These are phyloP conservation scores for Solanum hybrid DNA, from an alignment of 305 asterid species.

Conservation along the genomic window DNA sequence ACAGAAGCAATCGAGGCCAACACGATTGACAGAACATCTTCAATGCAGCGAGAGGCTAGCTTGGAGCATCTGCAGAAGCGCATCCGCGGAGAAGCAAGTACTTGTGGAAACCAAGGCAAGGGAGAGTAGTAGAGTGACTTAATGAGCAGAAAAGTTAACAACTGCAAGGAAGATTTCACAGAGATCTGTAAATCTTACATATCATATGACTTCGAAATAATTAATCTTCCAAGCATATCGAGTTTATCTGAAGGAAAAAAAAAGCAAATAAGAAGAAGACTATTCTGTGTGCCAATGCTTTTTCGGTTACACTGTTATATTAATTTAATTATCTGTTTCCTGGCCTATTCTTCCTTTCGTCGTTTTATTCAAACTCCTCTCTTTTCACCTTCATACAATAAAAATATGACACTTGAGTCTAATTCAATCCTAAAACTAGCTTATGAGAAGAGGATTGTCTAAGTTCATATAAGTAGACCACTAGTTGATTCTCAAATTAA, in stretches of 20 bases:
- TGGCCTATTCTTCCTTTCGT: background rate
- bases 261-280: background rate
- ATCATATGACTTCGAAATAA: background rate
- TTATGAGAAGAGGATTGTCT: background rate
- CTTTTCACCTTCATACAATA: background rate
- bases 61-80: conserved; percentile 85
- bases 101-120: conserved; percentile 29
- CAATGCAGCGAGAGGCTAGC: conserved; percentile 87
- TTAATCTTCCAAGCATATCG: background rate
- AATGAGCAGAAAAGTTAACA: background rate
- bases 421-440: background rate
- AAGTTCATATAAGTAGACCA: background rate
- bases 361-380: background rate
- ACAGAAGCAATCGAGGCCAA: conserved; percentile 20
- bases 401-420: background rate
- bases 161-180: background rate
- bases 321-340: background rate
- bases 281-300: background rate
- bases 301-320: background rate
- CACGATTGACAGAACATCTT: conserved; percentile 51
- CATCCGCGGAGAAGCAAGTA: conserved; percentile 37
- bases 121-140: conserved; percentile 20
- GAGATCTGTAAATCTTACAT: background rate
- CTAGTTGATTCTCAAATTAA: background rate
- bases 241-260: background rate